Evolutionary conservation across 2,329 filamentous ascomycete species (phyloP).

Genomic region (Pseudocercospora crystallina): DNA sequence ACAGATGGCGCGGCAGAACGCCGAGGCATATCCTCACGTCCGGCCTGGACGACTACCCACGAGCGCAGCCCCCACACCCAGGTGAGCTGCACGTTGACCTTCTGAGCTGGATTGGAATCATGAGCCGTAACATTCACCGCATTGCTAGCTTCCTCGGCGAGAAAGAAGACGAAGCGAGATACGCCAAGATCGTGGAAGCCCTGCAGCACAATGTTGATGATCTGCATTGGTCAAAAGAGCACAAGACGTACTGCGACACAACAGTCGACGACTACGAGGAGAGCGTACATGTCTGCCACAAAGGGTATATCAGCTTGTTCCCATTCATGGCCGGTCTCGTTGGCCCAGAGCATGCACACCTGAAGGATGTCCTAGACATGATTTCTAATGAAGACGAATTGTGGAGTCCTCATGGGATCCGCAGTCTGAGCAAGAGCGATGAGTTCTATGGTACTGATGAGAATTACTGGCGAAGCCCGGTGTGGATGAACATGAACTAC

Average conservation of each 20-base stretch:
- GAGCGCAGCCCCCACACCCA: slow-evolving; percentile 88
- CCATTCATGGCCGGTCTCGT: slow-evolving; percentile 86
- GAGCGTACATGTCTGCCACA: slow-evolving; percentile 85
- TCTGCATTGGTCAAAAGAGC: slow-evolving; percentile 83
- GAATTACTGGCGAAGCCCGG: slow-evolving; percentile 94
- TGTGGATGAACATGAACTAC: slow-evolving; percentile 98
- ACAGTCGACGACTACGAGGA: slow-evolving; percentile 96
- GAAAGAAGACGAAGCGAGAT: slow-evolving; percentile 71
- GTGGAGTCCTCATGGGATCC: slow-evolving; percentile 86
- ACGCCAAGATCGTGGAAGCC: slow-evolving; percentile 69
- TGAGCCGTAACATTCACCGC: slow-evolving; percentile 80
- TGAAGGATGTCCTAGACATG: slow-evolving; percentile 74
- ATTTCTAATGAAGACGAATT: slow-evolving; percentile 79
- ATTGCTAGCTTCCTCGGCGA: slow-evolving; percentile 76
- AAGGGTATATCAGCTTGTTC: slow-evolving; percentile 91
- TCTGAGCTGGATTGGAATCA: slow-evolving; percentile 96
- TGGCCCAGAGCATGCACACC: slow-evolving; percentile 67
- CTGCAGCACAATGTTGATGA: slow-evolving; percentile 86
- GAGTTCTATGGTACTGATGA: slow-evolving; percentile 84
- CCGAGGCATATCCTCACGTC: slow-evolving; percentile 86
- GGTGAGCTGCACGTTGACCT: slow-evolving; percentile 94
- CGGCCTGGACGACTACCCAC: slow-evolving; percentile 93
- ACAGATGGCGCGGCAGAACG: slow-evolving; percentile 91
- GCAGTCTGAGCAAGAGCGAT: slow-evolving; percentile 82
- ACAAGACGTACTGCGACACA: slow-evolving; percentile 86